Evolutionary conservation across 2,329 filamentous ascomycete species (phyloP).

Genomic region (Sclerotiophoma versabilis): DNA sequence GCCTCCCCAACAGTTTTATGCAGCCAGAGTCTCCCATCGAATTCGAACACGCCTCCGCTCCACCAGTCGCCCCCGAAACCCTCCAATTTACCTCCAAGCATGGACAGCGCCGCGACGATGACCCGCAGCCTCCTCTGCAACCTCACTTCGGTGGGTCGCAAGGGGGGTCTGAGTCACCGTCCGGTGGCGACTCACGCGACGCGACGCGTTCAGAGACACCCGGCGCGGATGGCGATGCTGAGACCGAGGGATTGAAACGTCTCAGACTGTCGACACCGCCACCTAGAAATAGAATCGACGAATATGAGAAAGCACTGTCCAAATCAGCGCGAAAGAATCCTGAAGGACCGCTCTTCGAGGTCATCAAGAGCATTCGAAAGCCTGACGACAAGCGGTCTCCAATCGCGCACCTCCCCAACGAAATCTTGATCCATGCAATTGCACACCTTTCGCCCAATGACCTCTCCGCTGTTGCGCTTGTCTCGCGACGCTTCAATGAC

Average conservation of each 20-base stretch:
- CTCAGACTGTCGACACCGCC: slow-evolving; percentile 40
- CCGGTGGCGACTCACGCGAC: slow-evolving; percentile 27
- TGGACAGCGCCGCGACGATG: slow-evolving; percentile 60
- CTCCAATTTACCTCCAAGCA: slow-evolving; percentile 59
- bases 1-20: slow-evolving; percentile 64
- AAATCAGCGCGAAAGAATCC: slow-evolving; percentile 48
- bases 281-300: slow-evolving; percentile 59
- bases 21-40: slow-evolving; percentile 65
- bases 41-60: slow-evolving; percentile 54
- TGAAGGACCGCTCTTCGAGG: slow-evolving; percentile 59
- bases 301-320: slow-evolving; percentile 61
- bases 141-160: slow-evolving; percentile 47
- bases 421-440: slow-evolving; percentile 88
- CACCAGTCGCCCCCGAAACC: slow-evolving; percentile 50
- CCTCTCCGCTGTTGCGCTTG: slow-evolving; percentile 80
- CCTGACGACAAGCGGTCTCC: slow-evolving; percentile 56
- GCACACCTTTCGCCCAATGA: slow-evolving; percentile 89
- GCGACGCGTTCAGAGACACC: slow-evolving; percentile 31
- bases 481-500: slow-evolving; percentile 85
- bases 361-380: slow-evolving; percentile 57
- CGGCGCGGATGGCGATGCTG: slow-evolving; percentile 13
- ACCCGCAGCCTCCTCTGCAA: slow-evolving; percentile 54
- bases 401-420: slow-evolving; percentile 77
- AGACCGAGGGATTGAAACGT: slow-evolving; percentile 39
- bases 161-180: slow-evolving; percentile 30